Evolutionary conservation across 73 alveolate species (phyloP), one percentile per base, ranked within the genome.

Genomic region (Stentor roeselii): DNA sequence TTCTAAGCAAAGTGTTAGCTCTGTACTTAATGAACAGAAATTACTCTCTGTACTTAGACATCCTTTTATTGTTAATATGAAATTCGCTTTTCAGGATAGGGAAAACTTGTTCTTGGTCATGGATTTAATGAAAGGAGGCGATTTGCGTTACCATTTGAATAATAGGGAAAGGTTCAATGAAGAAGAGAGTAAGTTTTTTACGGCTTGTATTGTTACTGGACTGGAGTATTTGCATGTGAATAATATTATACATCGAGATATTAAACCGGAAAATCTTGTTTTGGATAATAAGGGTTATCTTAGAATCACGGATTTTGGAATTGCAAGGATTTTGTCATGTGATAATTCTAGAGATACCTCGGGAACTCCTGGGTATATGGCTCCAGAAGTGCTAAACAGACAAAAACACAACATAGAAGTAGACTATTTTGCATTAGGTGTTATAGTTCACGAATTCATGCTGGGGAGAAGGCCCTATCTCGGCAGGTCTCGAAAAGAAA

Each of bases 241-340:
- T 37, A 88, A 90, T 75, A 92, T 95, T 2, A 92, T 96, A 32
- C 99, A 96, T 82, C 85, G 98, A 89, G 99, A 96, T 83, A 91
- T 96, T 36, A 96, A 96, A 78, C 99, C 99, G 37, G 99, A 96
- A 88, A 96, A 96, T 78, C 78, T 96, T 37, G 94, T 96, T 40
- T 91, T 91, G 77, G 99, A 96, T 86, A 86, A n/a, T 27, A 78
- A 80, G 41, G 97, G 98, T 11, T 95, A 93, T 80, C 83, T 93
- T 38, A 90, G 91, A 75, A 82, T 95, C 38, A 93, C 97, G 67
- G 99, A 95, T 86, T 89, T 95, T 82, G 99, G 99, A 1, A 93
- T 95, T 36, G 91, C 99, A 31, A 92, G 93, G 84, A 78, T 93
- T 75, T 93, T 95, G 94, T 76, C 87, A 60, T 92, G 92, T 82